phyloP scores from a whole-genome alignment of 352 stramenopile species.

The Peronospora destructor region DNA sequence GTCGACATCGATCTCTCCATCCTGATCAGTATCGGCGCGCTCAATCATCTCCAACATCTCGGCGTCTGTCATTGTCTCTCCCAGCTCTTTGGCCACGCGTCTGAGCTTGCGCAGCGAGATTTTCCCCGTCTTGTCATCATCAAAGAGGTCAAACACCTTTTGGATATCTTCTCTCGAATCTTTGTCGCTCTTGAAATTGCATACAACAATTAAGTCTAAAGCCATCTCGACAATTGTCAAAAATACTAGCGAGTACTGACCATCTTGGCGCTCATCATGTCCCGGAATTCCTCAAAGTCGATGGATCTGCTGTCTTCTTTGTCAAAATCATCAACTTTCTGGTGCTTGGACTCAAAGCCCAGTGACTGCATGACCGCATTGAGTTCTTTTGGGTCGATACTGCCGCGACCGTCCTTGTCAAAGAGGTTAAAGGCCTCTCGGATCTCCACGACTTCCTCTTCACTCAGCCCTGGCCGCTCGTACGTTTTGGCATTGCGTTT shows the following conservation, averaged over 20 bases:
- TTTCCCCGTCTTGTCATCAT: conserved; percentile 96
- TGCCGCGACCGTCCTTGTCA: conserved; percentile 94
- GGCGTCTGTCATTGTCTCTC: conserved; percentile 98
- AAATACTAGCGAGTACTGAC: conserved; percentile 15
- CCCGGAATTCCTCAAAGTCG: conserved; percentile 95
- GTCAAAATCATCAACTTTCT: conserved; percentile 95
- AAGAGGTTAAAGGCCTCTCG: conserved; percentile 96
- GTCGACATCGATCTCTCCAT: conserved; percentile 95
- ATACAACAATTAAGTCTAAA: too few relatives aligned
- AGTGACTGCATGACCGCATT: conserved; percentile 95
- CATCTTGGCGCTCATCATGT: conserved; percentile 96
- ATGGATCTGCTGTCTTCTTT: conserved; percentile 93
- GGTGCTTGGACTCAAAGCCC: conserved; percentile 95
- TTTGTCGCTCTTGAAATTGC: conserved; percentile 70
- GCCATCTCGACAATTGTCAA: too few relatives aligned
- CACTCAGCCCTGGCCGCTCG: conserved; percentile 80
- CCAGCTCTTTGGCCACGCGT: conserved; percentile 96
- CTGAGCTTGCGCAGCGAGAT: conserved; percentile 97
- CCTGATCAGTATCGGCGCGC: conserved; percentile 90
- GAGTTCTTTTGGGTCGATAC: conserved; percentile 96
- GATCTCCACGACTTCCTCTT: conserved; percentile 95
- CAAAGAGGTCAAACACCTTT: conserved; percentile 95
- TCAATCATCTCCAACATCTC: conserved; percentile 99
- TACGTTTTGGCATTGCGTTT: conserved; percentile 89
- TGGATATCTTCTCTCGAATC: conserved; percentile 95